A percentile compares a stretch with the other conserved stretches of the same genome.
Conservation (phyloP, 108 stramenopile genomes). For the Nitzschia sp. region DNA sequence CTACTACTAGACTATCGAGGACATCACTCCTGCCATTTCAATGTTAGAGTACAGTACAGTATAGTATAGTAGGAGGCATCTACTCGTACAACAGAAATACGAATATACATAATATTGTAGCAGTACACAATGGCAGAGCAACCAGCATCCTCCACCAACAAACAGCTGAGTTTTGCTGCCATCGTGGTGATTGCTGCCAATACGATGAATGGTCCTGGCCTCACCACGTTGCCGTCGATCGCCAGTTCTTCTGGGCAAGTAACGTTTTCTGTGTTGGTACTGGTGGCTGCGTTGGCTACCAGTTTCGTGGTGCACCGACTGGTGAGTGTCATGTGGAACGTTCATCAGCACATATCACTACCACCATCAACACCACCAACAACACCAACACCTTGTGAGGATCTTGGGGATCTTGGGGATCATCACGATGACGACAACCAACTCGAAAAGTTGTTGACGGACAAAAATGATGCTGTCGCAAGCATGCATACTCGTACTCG, state of each 20-base stretch:
- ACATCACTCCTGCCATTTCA: no score
- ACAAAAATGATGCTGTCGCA: no score
- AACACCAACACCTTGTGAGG: not conserved
- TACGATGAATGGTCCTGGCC: slow-evolving; percentile 15
- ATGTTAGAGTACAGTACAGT: no score
- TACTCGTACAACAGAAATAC: no score
- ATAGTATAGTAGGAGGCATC: no score
- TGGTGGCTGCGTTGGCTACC: not conserved
- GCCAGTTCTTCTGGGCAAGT: slow-evolving; percentile 1
- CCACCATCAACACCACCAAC: not conserved
- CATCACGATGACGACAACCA: no score
- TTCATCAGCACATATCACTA: not conserved
- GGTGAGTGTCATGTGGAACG: not conserved
- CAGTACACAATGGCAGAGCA: no score
- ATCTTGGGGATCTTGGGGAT: not conserved
- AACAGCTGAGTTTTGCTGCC: slow-evolving; percentile 7
- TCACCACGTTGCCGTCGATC: slow-evolving; percentile 1
- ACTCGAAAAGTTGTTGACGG: no score
- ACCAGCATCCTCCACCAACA: no score
- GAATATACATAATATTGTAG: no score
- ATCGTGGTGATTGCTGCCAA: slow-evolving; percentile 20
- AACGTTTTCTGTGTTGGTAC: not conserved
- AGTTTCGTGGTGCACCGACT: not conserved
- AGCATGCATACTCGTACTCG: no score
- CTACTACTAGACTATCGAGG: no score